A percentile compares a stretch with the other conserved stretches of the same genome.
Evolutionary conservation across 345 rosid species (phyloP).

Genomic region (Syzygium jambos): DNA sequence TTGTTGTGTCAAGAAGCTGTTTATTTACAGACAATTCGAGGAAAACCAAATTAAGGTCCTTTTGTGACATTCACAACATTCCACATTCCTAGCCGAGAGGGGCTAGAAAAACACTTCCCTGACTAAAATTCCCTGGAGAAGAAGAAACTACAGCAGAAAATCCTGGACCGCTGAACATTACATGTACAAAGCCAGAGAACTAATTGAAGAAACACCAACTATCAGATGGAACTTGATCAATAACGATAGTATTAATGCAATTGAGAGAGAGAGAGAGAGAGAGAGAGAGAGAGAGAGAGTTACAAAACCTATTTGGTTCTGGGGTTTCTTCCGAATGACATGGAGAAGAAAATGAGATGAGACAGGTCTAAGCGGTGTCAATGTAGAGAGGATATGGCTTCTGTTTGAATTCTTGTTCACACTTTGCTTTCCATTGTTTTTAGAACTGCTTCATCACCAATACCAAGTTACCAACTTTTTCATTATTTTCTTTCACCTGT

Average conservation of each 20-base stretch:
- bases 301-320: background rate
- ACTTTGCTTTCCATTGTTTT: background rate
- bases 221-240: background rate
- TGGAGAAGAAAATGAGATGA: background rate
- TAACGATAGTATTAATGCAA: background rate
- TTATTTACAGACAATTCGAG: background rate
- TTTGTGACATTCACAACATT: background rate
- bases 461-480: background rate
- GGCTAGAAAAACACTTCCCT: background rate
- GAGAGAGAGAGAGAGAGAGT: background rate
- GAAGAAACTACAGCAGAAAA: background rate
- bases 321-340: background rate
- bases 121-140: background rate
- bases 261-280: too few species aligned
- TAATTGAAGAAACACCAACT: background rate
- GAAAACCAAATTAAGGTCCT: background rate
- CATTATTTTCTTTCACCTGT: background rate
- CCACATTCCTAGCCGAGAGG: background rate
- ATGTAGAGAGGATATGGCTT: conserved; percentile 23
- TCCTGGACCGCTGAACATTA: background rate
- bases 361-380: background rate
- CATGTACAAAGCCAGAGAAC: background rate
- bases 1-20: background rate
- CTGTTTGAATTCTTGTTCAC: conserved; percentile 35
- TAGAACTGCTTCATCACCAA: conserved; percentile 4